Conservation (phyloP, 164 flowering plant species). For the Brasenia schreberi region DNA sequence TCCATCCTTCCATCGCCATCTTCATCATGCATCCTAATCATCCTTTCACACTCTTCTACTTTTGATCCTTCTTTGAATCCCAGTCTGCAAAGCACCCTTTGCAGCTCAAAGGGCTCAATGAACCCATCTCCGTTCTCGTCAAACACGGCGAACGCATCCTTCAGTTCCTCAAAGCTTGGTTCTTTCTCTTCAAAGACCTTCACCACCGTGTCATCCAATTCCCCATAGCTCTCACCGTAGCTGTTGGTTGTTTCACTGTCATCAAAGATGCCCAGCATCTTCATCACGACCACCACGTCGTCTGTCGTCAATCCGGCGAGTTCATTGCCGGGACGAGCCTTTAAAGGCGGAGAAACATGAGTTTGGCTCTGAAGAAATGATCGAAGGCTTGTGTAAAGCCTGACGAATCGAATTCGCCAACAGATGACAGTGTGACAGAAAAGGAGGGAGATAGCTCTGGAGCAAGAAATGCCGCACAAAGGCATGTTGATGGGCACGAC, state of each 20-base stretch:
- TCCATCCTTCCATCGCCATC: slow-evolving; percentile 9
- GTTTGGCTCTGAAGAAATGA: too few relatives aligned
- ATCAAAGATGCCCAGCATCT: not conserved
- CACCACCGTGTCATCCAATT: not conserved
- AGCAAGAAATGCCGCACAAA: too few relatives aligned
- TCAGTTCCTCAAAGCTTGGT: slow-evolving; percentile 9
- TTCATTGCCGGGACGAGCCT: not conserved
- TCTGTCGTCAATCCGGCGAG: not conserved
- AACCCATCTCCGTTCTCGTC: slow-evolving; percentile 11
- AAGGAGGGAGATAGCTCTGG: too few relatives aligned
- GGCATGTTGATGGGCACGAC: too few relatives aligned
- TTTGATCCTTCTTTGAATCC: slow-evolving; percentile 7
- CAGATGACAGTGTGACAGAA: too few relatives aligned
- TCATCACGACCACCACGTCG: not conserved
- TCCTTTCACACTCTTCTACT: slow-evolving; percentile 5
- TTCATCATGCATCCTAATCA: slow-evolving; percentile 5
- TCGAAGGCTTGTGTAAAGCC: too few relatives aligned
- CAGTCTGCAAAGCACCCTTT: slow-evolving; percentile 2
- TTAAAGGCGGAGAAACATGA: too few relatives aligned
- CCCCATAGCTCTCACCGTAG: not conserved
- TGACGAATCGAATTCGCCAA: too few relatives aligned
- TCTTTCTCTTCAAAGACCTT: slow-evolving; percentile 9
- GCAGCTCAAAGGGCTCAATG: slow-evolving; percentile 6
- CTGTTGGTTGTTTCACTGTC: not conserved
- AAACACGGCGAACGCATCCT: slow-evolving; percentile 10